Conservation (phyloP, 139 green algal species). For the Volvox africanus region DNA sequence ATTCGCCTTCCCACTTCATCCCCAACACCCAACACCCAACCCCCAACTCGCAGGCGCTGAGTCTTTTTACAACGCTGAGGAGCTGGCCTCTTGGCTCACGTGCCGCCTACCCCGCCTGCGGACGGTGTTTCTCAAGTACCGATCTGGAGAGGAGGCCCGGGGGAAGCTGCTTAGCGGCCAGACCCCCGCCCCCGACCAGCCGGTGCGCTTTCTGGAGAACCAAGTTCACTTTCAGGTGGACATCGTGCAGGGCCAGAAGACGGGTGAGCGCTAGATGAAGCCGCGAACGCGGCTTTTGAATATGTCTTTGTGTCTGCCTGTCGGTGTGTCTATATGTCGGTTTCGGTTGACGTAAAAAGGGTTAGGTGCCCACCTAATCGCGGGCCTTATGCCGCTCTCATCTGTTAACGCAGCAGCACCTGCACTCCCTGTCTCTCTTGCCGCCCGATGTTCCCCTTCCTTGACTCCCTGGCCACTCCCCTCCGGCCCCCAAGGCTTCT, state of each 20-base stretch:
- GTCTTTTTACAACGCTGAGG: slow-evolving; percentile 62
- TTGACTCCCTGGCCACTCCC: background rate
- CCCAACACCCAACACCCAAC: background rate
- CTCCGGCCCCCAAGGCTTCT: slow-evolving; percentile 55
- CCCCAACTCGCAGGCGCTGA: slow-evolving; percentile 26
- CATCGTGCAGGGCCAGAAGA: slow-evolving; percentile 65
- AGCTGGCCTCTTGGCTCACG: slow-evolving; percentile 55
- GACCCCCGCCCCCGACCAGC: background rate
- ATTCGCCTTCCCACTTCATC: too few relatives aligned
- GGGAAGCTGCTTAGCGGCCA: slow-evolving; percentile 37
- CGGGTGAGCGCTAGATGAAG: background rate
- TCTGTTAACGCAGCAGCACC: too few relatives aligned
- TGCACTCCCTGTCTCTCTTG: too few relatives aligned
- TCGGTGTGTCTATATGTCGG: too few relatives aligned
- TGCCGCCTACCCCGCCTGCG: background rate
- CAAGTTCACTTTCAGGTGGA: slow-evolving; percentile 50
- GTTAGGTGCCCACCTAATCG: too few relatives aligned
- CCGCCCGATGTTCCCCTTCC: background rate
- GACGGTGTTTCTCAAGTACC: slow-evolving; percentile 53
- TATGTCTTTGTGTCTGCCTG: too few relatives aligned
- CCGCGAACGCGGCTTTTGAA: too few relatives aligned
- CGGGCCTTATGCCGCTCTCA: too few relatives aligned
- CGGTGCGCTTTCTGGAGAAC: slow-evolving; percentile 62
- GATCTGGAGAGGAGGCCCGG: slow-evolving; percentile 18
- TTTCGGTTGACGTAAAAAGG: too few relatives aligned